Percentiles rank a stretch among this genome's conserved stretches.
Conservation (phyloP, 257 asterid genomes). For the Solanum corneliomulleri region DNA sequence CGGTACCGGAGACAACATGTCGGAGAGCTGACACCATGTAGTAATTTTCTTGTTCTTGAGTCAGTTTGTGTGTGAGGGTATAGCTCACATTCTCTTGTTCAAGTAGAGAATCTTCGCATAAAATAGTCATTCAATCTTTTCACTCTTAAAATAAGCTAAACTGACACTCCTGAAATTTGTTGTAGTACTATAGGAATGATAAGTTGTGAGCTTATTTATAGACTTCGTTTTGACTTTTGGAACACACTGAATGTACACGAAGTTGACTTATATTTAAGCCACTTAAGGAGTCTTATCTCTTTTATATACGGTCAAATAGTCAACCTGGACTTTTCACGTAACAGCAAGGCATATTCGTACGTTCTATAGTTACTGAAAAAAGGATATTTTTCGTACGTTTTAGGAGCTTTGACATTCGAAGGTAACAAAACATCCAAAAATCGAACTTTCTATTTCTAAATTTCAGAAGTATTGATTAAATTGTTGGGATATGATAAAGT, state of each 20-base stretch:
- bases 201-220: not conserved
- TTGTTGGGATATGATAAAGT: too few species aligned
- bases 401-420: too few species aligned
- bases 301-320: too few species aligned
- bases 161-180: not conserved
- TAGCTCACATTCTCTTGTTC: not conserved
- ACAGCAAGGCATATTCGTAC: not conserved
- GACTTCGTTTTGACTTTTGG: not conserved
- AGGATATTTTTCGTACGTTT: too few species aligned
- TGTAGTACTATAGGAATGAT: too few species aligned
- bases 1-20: slow-evolving; percentile 2
- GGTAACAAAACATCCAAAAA: not conserved
- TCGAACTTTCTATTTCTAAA: not conserved
- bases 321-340: not conserved
- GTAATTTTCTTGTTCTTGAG: not conserved
- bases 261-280: not conserved
- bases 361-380: not conserved
- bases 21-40: slow-evolving; percentile 9
- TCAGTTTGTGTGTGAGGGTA: not conserved
- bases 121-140: too few species aligned
- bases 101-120: not conserved
- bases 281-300: not conserved
- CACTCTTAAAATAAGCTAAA: not conserved
- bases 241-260: not conserved
- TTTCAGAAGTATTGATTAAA: too few species aligned